Percentiles rank a stretch among this genome's conserved stretches.
phyloP scores from a whole-genome alignment of 2,329 filamentous ascomycete species.

The Chrysoporthe cubensis region DNA sequence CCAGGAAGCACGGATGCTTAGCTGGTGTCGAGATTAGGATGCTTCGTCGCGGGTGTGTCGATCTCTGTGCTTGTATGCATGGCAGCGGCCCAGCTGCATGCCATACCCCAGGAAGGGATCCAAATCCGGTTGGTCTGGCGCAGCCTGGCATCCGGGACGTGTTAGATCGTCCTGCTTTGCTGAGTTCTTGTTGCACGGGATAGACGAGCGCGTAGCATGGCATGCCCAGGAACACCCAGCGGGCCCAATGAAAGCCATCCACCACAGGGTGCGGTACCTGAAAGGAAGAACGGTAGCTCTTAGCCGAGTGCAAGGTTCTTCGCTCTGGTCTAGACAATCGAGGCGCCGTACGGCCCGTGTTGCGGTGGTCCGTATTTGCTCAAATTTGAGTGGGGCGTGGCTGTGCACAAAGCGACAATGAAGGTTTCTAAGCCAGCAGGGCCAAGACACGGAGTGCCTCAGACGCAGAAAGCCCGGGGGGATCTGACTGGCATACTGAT shows the following conservation, averaged over 20 bases:
- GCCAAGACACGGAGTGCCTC: slow-evolving; percentile 23
- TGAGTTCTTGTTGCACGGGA: slow-evolving; percentile 3
- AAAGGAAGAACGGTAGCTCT: neutral
- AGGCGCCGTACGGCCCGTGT: neutral
- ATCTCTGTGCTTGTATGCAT: slow-evolving; percentile 5
- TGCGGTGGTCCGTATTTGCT: slow-evolving; percentile 6
- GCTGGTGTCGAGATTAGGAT: neutral
- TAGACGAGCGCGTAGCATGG: slow-evolving; percentile 10
- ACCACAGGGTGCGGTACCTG: neutral
- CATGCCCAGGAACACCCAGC: neutral
- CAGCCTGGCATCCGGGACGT: neutral
- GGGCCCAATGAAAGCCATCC: neutral
- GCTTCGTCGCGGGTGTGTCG: slow-evolving; percentile 5
- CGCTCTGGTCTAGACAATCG: neutral
- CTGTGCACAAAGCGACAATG: slow-evolving; percentile 25
- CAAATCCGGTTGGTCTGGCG: slow-evolving; percentile 7
- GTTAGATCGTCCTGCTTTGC: slow-evolving; percentile 5
- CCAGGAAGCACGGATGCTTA: slow-evolving; percentile 1
- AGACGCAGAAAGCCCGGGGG: slow-evolving; percentile 13
- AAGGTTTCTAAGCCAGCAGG: slow-evolving; percentile 1
- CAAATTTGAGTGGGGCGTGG: slow-evolving; percentile 27
- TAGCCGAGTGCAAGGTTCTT: slow-evolving; percentile 1
- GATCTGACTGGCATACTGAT: neutral
- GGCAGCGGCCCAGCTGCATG: slow-evolving; percentile 1
- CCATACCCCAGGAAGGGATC: slow-evolving; percentile 9